Conservation (phyloP, 805 yeast genomes). For the Hagleromyces aurorensis region DNA sequence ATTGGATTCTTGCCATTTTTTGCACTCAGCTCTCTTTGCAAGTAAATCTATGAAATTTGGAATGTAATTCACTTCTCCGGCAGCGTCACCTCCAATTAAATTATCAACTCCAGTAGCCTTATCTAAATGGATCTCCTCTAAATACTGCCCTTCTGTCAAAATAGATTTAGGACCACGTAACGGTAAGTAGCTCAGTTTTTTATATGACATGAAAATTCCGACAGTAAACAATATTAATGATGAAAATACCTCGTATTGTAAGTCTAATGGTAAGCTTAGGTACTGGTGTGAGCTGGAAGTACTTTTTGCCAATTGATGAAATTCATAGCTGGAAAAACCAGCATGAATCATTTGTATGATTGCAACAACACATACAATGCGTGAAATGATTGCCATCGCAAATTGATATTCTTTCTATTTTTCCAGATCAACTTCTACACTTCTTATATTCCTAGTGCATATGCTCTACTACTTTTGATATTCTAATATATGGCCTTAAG, state of each 20-base stretch:
- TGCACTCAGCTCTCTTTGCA: conserved; percentile 17
- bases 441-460: neutral
- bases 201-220: conserved; percentile 22
- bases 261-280: conserved; percentile 22
- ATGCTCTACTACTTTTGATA: no score
- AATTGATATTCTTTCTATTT: neutral
- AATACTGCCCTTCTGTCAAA: conserved; percentile 17
- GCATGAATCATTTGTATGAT: conserved; percentile 19
- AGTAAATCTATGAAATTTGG: conserved; percentile 25
- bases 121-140: conserved; percentile 24
- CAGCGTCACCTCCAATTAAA: conserved; percentile 23
- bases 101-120: conserved; percentile 27
- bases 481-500: no score
- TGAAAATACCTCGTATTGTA: conserved; percentile 21
- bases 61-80: conserved; percentile 23
- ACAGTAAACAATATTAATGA: conserved; percentile 21
- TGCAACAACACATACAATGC: conserved; percentile 10
- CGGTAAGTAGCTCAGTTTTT: conserved; percentile 18
- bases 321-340: conserved; percentile 30
- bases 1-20: conserved; percentile 14
- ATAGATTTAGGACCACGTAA: conserved; percentile 13
- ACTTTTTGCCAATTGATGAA: conserved; percentile 21
- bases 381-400: conserved; percentile 14
- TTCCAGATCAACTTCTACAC: neutral
- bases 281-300: conserved; percentile 1